phyloP scores from a whole-genome alignment of 164 flowering plant genomes.

The Magnolia changhungtana region DNA sequence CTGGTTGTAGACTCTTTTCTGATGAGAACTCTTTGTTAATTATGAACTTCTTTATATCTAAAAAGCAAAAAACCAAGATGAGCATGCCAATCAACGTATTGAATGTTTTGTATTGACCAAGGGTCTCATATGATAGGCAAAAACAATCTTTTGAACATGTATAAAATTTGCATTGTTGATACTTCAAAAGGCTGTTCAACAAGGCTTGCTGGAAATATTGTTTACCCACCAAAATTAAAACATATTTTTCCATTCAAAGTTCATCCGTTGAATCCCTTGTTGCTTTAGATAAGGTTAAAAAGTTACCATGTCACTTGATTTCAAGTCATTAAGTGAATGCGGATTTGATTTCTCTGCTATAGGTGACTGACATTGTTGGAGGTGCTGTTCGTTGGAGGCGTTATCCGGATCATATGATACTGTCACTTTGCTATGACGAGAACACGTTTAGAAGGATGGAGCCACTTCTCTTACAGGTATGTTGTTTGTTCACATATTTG shows the following conservation, averaged over 20 bases:
- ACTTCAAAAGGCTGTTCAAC: too few relatives aligned
- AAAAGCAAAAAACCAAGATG: too few relatives aligned
- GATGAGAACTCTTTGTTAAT: too few relatives aligned
- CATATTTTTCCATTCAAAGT: neutral
- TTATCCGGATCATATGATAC: slow-evolving; percentile 78
- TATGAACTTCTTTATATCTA: too few relatives aligned
- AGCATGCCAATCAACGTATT: too few relatives aligned
- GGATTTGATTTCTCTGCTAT: slow-evolving; percentile 1
- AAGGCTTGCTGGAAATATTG: too few relatives aligned
- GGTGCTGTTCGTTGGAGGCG: slow-evolving; percentile 92
- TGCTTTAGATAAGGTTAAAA: neutral
- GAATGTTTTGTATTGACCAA: too few relatives aligned
- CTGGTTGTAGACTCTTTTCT: too few relatives aligned
- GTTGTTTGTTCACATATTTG: neutral
- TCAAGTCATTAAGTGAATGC: neutral
- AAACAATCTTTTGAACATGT: too few relatives aligned
- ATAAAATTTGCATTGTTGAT: too few relatives aligned
- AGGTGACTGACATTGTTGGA: slow-evolving; percentile 93
- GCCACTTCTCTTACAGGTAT: slow-evolving; percentile 90
- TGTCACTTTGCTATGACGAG: slow-evolving; percentile 59
- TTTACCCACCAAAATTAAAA: too few relatives aligned
- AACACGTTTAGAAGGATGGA: slow-evolving; percentile 62
- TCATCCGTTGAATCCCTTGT: neutral
- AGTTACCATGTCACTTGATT: neutral
- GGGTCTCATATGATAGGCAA: too few relatives aligned